phyloP scores from a whole-genome alignment of 2,329 filamentous ascomycete species.

The Gnomoniopsis smithogilvyi region DNA sequence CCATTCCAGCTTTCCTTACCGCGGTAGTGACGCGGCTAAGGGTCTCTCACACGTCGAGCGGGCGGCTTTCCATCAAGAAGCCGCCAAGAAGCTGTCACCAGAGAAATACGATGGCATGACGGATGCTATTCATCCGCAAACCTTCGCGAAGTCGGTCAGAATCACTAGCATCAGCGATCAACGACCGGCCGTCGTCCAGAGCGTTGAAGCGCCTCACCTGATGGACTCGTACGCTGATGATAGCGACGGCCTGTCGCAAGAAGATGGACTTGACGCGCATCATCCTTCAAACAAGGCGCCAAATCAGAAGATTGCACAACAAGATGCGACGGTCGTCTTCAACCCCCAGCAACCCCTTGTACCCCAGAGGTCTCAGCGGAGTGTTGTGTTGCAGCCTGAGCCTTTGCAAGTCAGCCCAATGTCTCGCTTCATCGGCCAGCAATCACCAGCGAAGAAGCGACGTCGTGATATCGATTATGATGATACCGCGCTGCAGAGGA shows the following conservation, averaged over 20 bases:
- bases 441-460: slow-evolving; percentile 34
- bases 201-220: slow-evolving; percentile 21
- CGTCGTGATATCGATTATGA: slow-evolving; percentile 52
- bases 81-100: slow-evolving; percentile 18
- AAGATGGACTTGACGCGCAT: slow-evolving; percentile 25
- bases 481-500: slow-evolving; percentile 50
- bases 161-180: slow-evolving; percentile 23
- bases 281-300: slow-evolving; percentile 22
- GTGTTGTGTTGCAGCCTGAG: slow-evolving; percentile 12
- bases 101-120: slow-evolving; percentile 22
- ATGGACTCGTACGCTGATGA: slow-evolving; percentile 24
- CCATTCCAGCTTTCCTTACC: slow-evolving; percentile 33
- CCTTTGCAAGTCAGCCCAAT: slow-evolving; percentile 17
- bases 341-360: slow-evolving; percentile 12
- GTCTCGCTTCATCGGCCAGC: slow-evolving; percentile 19
- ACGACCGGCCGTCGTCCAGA: slow-evolving; percentile 26
- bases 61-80: slow-evolving; percentile 10
- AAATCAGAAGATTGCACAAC: slow-evolving; percentile 16
- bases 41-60: slow-evolving; percentile 20
- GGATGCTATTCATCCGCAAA: slow-evolving; percentile 9
- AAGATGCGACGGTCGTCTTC: slow-evolving; percentile 15
- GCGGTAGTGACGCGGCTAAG: slow-evolving; percentile 30
- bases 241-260: slow-evolving; percentile 25
- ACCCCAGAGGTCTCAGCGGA: slow-evolving; percentile 11
- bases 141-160: slow-evolving; percentile 11